phyloP scores from a whole-genome alignment of 2,329 filamentous ascomycete species.

The Zymoseptoria passerinii region DNA sequence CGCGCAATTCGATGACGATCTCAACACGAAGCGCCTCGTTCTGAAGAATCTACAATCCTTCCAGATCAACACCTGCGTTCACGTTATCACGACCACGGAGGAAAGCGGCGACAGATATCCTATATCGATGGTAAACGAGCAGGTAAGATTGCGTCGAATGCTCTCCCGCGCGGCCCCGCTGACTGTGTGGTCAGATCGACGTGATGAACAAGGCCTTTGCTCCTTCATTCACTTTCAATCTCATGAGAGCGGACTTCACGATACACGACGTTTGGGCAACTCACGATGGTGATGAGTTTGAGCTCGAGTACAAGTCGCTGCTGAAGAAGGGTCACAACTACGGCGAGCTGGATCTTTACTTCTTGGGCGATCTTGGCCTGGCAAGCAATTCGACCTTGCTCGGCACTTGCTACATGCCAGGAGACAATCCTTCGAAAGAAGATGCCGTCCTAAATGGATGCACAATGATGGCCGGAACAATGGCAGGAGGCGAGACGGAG shows the following conservation, averaged over 20 bases:
- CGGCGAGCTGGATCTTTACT: slow-evolving; percentile 47
- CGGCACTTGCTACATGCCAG: slow-evolving; percentile 27
- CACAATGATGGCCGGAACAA: slow-evolving; percentile 44
- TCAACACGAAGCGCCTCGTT: background rate
- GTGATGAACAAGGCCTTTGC: background rate
- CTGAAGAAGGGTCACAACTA: slow-evolving; percentile 35
- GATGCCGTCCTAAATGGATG: slow-evolving; percentile 40
- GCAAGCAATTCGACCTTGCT: slow-evolving; percentile 2
- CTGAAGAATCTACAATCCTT: background rate
- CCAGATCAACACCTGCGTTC: background rate
- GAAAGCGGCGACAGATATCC: background rate
- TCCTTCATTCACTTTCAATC: background rate
- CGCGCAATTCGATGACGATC: background rate
- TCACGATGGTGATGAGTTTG: background rate
- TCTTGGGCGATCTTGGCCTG: slow-evolving; percentile 41
- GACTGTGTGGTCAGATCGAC: background rate
- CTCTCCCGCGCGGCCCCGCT: background rate
- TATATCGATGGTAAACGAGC: background rate
- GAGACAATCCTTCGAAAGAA: slow-evolving; percentile 34
- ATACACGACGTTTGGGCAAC: background rate
- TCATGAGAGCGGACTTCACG: background rate
- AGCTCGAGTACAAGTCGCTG: background rate
- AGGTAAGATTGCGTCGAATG: background rate
- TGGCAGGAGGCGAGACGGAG: slow-evolving; percentile 40
- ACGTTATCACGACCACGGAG: background rate